Evolutionary conservation across 2,329 filamentous ascomycete genomes (phyloP).

Genomic region (Paracorniculantispora psalliotae): DNA sequence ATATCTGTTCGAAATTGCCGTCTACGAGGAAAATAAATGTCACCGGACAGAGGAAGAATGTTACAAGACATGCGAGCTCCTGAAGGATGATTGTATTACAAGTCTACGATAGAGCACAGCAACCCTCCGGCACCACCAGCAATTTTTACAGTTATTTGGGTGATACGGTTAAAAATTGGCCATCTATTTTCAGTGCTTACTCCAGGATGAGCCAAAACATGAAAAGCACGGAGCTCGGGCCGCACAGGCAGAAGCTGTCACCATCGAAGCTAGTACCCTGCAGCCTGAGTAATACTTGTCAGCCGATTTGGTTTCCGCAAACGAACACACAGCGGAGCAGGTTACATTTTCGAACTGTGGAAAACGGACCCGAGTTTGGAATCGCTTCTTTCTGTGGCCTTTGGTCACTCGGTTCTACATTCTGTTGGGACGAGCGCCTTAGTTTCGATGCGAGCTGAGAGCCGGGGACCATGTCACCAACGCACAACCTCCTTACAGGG

Average conservation of each 20-base stretch:
- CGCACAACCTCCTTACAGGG: neutral
- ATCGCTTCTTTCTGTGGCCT: neutral
- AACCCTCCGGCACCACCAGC: neutral
- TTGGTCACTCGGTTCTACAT: neutral
- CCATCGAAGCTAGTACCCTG: neutral
- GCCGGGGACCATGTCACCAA: neutral
- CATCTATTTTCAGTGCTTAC: neutral
- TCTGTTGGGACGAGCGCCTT: neutral
- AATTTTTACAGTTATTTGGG: no score
- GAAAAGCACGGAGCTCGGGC: neutral
- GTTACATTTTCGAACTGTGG: neutral
- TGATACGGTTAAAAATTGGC: neutral
- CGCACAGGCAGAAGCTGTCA: neutral
- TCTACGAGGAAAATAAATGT: no score
- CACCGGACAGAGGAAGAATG: no score
- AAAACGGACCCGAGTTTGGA: neutral
- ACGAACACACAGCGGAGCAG: neutral
- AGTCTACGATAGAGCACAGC: neutral
- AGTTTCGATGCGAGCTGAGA: neutral
- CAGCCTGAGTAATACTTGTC: slow-evolving; percentile 10
- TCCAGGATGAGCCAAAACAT: neutral
- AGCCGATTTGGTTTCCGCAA: neutral
- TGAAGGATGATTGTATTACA: no score
- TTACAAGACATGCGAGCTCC: no score
- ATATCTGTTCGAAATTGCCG: no score